Conservation (phyloP, 805 yeast species). For the Zygosaccharomyces kombuchaensis region DNA sequence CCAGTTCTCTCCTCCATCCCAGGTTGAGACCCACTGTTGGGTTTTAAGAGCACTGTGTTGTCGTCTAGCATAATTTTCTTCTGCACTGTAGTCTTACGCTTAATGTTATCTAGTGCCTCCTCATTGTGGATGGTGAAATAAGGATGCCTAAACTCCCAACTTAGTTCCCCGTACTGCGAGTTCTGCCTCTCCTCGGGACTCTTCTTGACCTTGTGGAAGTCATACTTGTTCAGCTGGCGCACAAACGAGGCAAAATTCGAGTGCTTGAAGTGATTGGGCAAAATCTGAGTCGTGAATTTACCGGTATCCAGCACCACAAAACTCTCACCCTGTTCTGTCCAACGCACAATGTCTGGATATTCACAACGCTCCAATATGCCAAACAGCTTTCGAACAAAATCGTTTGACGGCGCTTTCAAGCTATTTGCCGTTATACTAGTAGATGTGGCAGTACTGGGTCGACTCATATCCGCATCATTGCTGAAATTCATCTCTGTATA, state of each 20-base stretch:
- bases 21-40: constrained; percentile 9
- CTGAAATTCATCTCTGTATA: constrained; percentile 12
- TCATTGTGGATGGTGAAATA: constrained; percentile 72
- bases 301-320: constrained; percentile 88
- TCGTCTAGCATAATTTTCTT: constrained; percentile 39
- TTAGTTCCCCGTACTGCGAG: constrained; percentile 63
- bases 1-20: constrained; percentile 13
- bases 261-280: constrained; percentile 93
- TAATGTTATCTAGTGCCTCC: constrained; percentile 80
- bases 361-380: constrained; percentile 80
- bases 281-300: constrained; percentile 80
- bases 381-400: constrained; percentile 72
- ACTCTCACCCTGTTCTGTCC: constrained; percentile 83
- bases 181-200: constrained; percentile 55
- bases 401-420: constrained; percentile 50
- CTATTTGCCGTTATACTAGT: constrained; percentile 2
- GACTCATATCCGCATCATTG: constrained; percentile 14
- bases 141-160: constrained; percentile 96
- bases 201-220: constrained; percentile 89
- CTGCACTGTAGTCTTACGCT: constrained; percentile 67
- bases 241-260: constrained; percentile 93
- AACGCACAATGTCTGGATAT: constrained; percentile 71
- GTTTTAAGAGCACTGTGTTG: constrained; percentile 12
- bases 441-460: constrained; percentile 10
- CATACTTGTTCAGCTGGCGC: constrained; percentile 92